Conservation (phyloP, 768 basidiomycete genomes). For the Cystofilobasidium macerans region DNA sequence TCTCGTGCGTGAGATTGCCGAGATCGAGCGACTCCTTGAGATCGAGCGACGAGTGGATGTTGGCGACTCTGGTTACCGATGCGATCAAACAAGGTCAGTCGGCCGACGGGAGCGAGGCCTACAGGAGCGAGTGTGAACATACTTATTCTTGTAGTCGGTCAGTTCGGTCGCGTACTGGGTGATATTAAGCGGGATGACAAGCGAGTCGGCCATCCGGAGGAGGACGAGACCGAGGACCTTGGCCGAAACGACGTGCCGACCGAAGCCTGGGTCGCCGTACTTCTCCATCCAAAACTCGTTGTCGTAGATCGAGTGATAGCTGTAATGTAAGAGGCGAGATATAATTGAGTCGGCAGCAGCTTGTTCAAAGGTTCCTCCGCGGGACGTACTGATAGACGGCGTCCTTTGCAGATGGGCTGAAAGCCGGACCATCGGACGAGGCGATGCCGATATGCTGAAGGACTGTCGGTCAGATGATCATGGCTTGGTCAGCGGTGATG, state of each 20-base stretch:
- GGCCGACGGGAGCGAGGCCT: no score
- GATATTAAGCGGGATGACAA: conserved; percentile 57
- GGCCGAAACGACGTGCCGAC: conserved; percentile 44
- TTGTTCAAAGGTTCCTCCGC: no score
- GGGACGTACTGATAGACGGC: conserved; percentile 53
- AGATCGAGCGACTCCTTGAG: conserved; percentile 31
- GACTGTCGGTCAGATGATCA: no score
- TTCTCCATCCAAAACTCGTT: conserved; percentile 51
- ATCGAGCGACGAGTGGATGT: conserved; percentile 36
- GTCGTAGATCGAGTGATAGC: conserved; percentile 54
- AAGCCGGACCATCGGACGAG: conserved; percentile 34
- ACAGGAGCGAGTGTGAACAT: conserved; percentile 29
- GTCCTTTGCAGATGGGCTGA: conserved; percentile 37
- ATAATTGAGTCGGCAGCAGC: not conserved
- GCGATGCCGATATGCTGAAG: conserved; percentile 64
- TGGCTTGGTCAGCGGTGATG: no score
- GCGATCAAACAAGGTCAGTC: no score
- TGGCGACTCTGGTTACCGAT: conserved; percentile 44
- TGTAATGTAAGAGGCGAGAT: conserved; percentile 43
- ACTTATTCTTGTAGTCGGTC: conserved; percentile 48
- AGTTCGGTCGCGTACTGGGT: conserved; percentile 57
- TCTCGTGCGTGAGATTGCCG: conserved; percentile 32
- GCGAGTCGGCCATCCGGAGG: conserved; percentile 47
- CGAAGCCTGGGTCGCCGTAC: conserved; percentile 66
- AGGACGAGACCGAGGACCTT: conserved; percentile 27